Base-by-base conservation (phyloP, 352 stramenopile genomes). In the Labyrinthula sp. region DNA sequence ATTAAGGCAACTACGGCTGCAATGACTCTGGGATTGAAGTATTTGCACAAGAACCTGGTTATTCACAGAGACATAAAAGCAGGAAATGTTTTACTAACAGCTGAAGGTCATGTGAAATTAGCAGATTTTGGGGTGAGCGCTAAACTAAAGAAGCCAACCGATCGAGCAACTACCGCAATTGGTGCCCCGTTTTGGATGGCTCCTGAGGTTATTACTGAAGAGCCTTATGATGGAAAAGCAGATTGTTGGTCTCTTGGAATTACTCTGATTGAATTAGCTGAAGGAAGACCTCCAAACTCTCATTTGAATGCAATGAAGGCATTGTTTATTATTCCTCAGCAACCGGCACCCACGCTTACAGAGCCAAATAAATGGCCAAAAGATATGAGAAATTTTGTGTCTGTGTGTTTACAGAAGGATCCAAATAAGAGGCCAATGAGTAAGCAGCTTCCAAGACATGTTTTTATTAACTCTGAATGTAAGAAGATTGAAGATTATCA, bases 181-280 rank as follows among this genome's bases (percentile, higher is more conserved):
- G 87, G 87, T 8, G 92, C 78, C 41, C 87, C 87, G 1, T 97
- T 94, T 67, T 97, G 85, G 85, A 97, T 97, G 82, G 82, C 82
- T 1, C 83, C 71, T 8, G 73, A 83, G 48, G 29, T 18, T 15
- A 70, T 81, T 10, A 77, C 78, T 52, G 63, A 73, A 52, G 70
- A 82, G 59, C 60, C 60, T 17, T 96, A 97, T 62, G 82, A 95
- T 64, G 89, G 77, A 43, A 79, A 89, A 61, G 86, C 83, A 6
- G 85, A 97, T 66, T 85, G 95, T 34, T 97, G 87, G 87, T 89
- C 70, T 28, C 63, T 97, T 28, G 87, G 84, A 14, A 95, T 97
- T 60, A 97, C 87, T 3, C 71, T 74, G 4, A 94, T 97, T 49
- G 87, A 97, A 65, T 89, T 97, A 77, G 84, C 82, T 2, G 85